Evolutionary conservation across 192 early-diverging fungal genomes (phyloP).

Genomic region (Podila horticola): DNA sequence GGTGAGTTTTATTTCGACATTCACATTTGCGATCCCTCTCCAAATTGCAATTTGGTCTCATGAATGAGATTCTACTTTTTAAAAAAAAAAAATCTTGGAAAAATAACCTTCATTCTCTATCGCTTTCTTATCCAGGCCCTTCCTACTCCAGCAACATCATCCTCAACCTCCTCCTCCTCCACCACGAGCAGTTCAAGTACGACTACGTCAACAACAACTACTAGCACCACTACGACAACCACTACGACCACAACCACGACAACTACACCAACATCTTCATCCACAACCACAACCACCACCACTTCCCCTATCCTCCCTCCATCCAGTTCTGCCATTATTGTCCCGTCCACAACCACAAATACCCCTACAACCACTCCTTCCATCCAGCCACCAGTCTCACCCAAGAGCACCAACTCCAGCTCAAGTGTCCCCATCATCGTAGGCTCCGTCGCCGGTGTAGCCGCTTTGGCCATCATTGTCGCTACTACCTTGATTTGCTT

Average conservation of each 20-base stretch:
- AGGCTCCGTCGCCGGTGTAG: conserved; percentile 22
- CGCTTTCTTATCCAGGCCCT: not conserved
- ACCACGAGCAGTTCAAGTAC: not conserved
- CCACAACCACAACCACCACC: not conserved
- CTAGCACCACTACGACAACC: not conserved
- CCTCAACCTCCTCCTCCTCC: not conserved
- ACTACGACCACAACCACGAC: not conserved
- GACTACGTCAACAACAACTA: not conserved
- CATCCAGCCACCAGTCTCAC: not conserved
- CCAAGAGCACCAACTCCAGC: conserved; percentile 1
- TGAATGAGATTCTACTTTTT: not conserved
- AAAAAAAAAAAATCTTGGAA: not conserved
- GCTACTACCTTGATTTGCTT: conserved; percentile 40
- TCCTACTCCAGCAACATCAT: not conserved
- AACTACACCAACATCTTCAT: not conserved
- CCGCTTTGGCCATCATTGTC: conserved; percentile 27
- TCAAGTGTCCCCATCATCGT: conserved; percentile 43
- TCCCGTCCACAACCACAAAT: not conserved
- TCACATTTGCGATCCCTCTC: not conserved
- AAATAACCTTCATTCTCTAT: not conserved
- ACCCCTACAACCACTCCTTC: not conserved
- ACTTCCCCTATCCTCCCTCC: not conserved
- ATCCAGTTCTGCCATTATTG: not conserved
- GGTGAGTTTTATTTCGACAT: not conserved
- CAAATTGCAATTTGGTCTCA: not conserved